Base-by-base conservation (phyloP, 345 rosid species). In the Gossypioides kirkii region DNA sequence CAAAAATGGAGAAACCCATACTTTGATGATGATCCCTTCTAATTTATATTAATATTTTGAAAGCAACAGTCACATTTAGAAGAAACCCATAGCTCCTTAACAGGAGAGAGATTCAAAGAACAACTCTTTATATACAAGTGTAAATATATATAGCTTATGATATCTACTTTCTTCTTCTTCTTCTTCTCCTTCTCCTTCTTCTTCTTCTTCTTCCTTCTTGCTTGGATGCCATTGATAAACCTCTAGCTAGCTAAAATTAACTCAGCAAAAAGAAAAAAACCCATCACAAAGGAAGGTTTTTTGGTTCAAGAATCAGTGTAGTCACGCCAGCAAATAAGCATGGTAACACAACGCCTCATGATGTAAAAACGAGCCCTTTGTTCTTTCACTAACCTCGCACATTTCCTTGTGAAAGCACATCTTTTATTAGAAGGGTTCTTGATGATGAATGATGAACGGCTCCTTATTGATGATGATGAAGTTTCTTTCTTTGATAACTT, bases 321-420 rank as follows among this genome's bases (percentile, higher is more conserved):
- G 32, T 95, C 98, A 49, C 85, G 87, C 99, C 98, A 95, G 85
- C 99, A 95, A 50, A 95, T 85, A 75, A 95, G 97, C 94, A 95
- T 95, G 66, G 90, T 79, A 0, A 95, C 91, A 69, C 99, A 95
- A 4, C 97, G 88, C 78, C 99, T 79, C 89, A 92, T 79, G 87
- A 95, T 95, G 71, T 95, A 95, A 82, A 95, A 95, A 58, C 91
- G 84, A 67, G 99, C 98, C 78, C 99, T 81, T 49, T 95, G 99
- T 73, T 95, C 98, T 70, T 89, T 86, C 18, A 95, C 94, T 70
- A 95, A 75, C 56, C 89, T 87, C 0, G 96, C 94, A 59, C 99
- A 95, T 78, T 88, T 95, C 67, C 98, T 86, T 0, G 93, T 75
- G 62, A 95, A 95, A 25, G 97, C 81, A 66, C 91, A 89, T 56